Conservation (phyloP, 225 moss, liverwort and hornwort genomes). For the Takakia lepidozioides region DNA sequence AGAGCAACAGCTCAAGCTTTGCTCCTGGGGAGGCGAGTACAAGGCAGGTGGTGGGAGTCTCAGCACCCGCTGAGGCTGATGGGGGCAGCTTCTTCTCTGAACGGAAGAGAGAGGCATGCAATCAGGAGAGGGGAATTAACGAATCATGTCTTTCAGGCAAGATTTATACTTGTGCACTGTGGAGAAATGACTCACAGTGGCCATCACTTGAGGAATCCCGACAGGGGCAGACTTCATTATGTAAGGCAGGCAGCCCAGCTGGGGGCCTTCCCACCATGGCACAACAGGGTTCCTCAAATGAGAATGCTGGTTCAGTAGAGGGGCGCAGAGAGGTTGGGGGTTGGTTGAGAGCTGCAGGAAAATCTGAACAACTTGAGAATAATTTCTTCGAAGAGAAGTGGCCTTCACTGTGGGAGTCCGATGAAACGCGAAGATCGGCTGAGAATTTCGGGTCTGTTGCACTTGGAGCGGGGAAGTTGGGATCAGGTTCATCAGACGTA, state of each 20-base stretch:
- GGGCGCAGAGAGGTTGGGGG: not conserved
- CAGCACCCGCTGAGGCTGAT: too few species aligned
- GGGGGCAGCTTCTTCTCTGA: too few species aligned
- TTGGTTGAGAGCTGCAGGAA: slow-evolving; percentile 6
- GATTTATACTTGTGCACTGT: too few species aligned
- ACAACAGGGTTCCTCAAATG: not conserved
- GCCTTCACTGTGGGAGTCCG: not conserved
- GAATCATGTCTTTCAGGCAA: too few species aligned
- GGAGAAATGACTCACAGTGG: not conserved
- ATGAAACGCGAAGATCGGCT: not conserved
- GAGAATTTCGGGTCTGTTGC: not conserved
- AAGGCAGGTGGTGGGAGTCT: too few species aligned
- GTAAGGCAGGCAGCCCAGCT: not conserved
- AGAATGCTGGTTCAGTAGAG: not conserved
- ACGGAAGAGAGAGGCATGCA: too few species aligned
- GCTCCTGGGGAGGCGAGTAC: too few species aligned
- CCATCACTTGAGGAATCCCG: slow-evolving; percentile 1
- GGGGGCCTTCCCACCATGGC: not conserved
- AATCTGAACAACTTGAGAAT: not conserved
- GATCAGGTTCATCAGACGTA: too few species aligned
- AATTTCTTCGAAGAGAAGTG: not conserved
- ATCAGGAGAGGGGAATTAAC: too few species aligned
- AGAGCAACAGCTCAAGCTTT: too few species aligned
- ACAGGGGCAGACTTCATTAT: not conserved
- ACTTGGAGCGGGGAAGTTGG: not conserved